Base-by-base conservation (phyloP, 2,329 filamentous ascomycete genomes). In the Cryphonectria carpinicola region DNA sequence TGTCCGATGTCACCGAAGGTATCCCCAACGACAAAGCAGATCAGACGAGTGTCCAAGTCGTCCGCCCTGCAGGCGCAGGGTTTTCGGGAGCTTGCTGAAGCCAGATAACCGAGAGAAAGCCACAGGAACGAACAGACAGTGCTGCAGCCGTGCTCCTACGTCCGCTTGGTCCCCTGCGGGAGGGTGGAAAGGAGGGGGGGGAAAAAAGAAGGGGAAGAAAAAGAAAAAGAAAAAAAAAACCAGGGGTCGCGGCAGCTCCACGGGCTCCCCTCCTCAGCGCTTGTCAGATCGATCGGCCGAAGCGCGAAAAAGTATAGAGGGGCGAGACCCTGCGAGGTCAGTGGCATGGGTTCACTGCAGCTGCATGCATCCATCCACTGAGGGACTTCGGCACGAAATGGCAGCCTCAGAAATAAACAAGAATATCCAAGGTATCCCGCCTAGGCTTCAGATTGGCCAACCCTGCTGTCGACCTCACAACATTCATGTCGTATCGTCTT, bases 51-150 rank as follows among this genome's bases (percentile, higher is more conserved):
- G 56, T 65, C 61, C 37, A 65, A 54, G 25, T 56, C 52, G n/a
- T 28, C 52, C 52, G 52, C 52, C 52, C 46, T 64, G 67, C 67
- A 70, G 68, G 68, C 62, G n/a, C 37, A 69, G 69, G 69, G 69
- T 68, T 52, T 43, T 56, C 69, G 69, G 69, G 61, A 69, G 61
- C 66, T 69, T 71, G 69, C 69, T 71, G 69, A 69, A 58, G 65
- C 66, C 41, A 71, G 69, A 71, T 71, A 69, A 61, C 61, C 69
- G 69, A 71, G 69, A 46, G 41, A 37, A 65, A 68, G 69, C 69
- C 66, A 71, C 67, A 64, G 61, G 54, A 28, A 56, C 35, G 25
- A 7, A 46, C 39, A 61, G 65, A 46, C 65, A 66, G 35, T 28
- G 49, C n/a, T 32, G 49, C 52, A 39, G 65, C 28, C 28, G 7